Conservation (phyloP, 176 grass and related monocot species). For the Canna indica region DNA sequence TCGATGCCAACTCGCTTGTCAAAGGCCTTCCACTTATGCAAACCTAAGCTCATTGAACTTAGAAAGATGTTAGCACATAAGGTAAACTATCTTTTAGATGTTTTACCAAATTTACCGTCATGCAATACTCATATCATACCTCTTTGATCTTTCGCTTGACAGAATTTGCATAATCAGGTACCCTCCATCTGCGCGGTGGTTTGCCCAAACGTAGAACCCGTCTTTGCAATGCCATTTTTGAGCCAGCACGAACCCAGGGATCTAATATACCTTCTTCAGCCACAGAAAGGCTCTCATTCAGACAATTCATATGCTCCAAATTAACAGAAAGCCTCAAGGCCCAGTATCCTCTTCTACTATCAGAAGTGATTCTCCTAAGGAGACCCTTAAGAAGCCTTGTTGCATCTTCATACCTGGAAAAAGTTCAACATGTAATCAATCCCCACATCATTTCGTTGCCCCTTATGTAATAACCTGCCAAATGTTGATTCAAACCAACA, state of each 20-base stretch:
- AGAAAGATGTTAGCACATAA: neutral
- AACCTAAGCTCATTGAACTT: slow-evolving; percentile 30
- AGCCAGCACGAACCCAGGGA: slow-evolving; percentile 71
- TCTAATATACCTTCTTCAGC: slow-evolving; percentile 67
- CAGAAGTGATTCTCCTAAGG: slow-evolving; percentile 40
- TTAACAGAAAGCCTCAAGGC: slow-evolving; percentile 75
- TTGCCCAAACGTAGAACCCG: slow-evolving; percentile 70
- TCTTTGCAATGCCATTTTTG: slow-evolving; percentile 64
- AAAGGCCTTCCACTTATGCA: slow-evolving; percentile 65
- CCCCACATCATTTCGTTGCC: neutral
- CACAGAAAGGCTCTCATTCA: slow-evolving; percentile 70
- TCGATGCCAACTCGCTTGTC: slow-evolving; percentile 52
- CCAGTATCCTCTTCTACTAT: slow-evolving; percentile 72
- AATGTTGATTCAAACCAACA: neutral
- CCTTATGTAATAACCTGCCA: neutral
- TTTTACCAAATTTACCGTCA: neutral
- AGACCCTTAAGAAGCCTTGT: slow-evolving; percentile 55
- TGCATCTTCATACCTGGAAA: slow-evolving; percentile 83
- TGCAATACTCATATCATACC: slow-evolving; percentile 24
- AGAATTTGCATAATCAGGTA: slow-evolving; percentile 64
- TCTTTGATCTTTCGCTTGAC: slow-evolving; percentile 63
- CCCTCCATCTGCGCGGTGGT: slow-evolving; percentile 84
- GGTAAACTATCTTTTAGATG: neutral
- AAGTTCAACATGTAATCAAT: neutral
- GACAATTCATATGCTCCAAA: slow-evolving; percentile 57